phyloP scores from a whole-genome alignment of 1,139 yeast genomes.

The Hansenula sp. region DNA sequence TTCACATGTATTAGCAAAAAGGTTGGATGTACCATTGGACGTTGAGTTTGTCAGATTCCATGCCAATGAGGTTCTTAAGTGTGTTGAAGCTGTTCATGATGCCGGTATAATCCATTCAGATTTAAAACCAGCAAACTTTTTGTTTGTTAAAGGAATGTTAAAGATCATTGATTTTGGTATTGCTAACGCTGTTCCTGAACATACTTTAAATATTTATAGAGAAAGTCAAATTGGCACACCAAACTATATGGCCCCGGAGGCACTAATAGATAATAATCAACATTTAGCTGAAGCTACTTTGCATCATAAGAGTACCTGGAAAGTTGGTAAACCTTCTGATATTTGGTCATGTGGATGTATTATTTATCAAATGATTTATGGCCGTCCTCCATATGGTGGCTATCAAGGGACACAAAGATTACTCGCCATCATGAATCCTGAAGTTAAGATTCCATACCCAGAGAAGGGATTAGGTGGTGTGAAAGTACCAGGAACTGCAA shows the following conservation, averaged over 20 bases:
- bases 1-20: conserved; percentile 71
- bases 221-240: conserved; percentile 95
- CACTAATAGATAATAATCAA: conserved; percentile 50
- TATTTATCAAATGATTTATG: conserved; percentile 91
- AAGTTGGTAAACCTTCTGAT: conserved; percentile 93
- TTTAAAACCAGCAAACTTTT: conserved; percentile 91
- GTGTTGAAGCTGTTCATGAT: conserved; percentile 84
- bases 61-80: conserved; percentile 73
- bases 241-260: conserved; percentile 97
- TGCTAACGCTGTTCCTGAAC: conserved; percentile 91
- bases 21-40: conserved; percentile 56
- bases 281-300: conserved; percentile 24
- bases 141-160: conserved; percentile 78
- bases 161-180: conserved; percentile 96
- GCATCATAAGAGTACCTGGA: conserved; percentile 52
- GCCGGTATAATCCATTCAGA: conserved; percentile 93
- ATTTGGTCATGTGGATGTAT: conserved; percentile 99
- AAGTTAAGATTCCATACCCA: conserved; percentile 71
- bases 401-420: conserved; percentile 77
- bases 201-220: conserved; percentile 85
- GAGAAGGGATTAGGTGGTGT: conserved; percentile 59
- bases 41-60: conserved; percentile 78
- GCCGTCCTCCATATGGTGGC: conserved; percentile 85
- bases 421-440: conserved; percentile 84
- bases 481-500: conserved; percentile 62